Percentiles rank a stretch among this genome's conserved stretches.
Conservation (phyloP, 257 asterid genomes). For the Capsicum rhomboideum region DNA sequence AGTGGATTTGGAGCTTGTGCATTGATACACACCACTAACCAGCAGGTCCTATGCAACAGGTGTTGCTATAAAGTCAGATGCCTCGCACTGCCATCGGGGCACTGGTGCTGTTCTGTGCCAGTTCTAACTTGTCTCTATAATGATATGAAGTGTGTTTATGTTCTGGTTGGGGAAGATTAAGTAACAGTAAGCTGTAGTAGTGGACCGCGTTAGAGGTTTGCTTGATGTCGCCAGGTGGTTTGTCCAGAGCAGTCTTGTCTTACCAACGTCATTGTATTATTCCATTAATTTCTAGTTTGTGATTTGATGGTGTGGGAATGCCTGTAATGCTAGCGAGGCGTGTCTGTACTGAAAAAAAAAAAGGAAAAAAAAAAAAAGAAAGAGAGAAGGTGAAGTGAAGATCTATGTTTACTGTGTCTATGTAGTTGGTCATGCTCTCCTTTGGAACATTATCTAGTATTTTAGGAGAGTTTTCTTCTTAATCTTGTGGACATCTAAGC, state of each 20-base stretch:
- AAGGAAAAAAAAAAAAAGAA: neutral
- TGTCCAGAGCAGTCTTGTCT: constrained; percentile 20
- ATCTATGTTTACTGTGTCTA: neutral
- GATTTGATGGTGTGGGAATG: constrained; percentile 12
- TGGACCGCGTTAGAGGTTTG: constrained; percentile 23
- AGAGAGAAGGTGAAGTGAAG: neutral
- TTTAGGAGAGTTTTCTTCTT: neutral
- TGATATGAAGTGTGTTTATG: constrained; percentile 40
- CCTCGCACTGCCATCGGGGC: constrained; percentile 37
- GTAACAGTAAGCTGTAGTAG: constrained; percentile 21
- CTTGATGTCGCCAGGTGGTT: constrained; percentile 26
- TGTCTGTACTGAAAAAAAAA: neutral
- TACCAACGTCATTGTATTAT: constrained; percentile 20
- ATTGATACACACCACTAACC: constrained; percentile 15
- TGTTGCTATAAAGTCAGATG: constrained; percentile 29
- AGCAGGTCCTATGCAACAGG: constrained; percentile 21
- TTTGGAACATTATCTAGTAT: neutral
- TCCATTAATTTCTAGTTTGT: constrained; percentile 41
- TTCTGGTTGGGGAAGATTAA: constrained; percentile 29
- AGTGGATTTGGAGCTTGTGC: constrained; percentile 14
- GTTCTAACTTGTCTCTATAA: constrained; percentile 41
- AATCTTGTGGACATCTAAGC: neutral
- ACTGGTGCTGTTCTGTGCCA: constrained; percentile 28
- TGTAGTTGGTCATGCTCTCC: neutral
- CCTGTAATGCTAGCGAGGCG: neutral